Conservation (phyloP, 2,329 filamentous ascomycete species). For the Alternaria solani region DNA sequence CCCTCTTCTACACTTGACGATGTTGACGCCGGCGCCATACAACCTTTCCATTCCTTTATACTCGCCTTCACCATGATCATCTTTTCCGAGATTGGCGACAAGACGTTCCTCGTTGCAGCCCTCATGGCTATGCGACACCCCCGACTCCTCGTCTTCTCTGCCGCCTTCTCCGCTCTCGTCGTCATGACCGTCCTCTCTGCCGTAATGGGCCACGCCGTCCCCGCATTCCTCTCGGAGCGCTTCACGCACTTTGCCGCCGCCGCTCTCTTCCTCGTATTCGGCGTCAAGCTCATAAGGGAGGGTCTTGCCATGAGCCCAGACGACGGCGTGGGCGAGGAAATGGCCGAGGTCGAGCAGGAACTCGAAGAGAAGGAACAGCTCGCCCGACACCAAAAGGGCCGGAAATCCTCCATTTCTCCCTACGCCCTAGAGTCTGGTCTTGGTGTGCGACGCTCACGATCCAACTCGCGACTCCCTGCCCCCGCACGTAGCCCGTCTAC, state of each 20-base stretch:
- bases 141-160: constrained; percentile 89
- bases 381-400: constrained; percentile 68
- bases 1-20: constrained; percentile 46
- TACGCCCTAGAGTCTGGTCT: constrained; percentile 84
- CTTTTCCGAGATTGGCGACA: constrained; percentile 96
- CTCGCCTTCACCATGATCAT: constrained; percentile 97
- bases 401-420: constrained; percentile 73
- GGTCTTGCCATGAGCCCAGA: constrained; percentile 87
- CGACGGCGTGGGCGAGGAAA: constrained; percentile 93
- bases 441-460: constrained; percentile 71
- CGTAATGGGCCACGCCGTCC: constrained; percentile 89
- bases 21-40: constrained; percentile 70
- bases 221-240: constrained; percentile 86
- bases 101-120: constrained; percentile 95
- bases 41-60: constrained; percentile 85
- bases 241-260: constrained; percentile 89
- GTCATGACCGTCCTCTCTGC: constrained; percentile 96
- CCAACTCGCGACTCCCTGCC: constrained; percentile 78
- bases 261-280: constrained; percentile 87
- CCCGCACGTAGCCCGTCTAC: constrained; percentile 81
- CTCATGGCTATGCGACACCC: constrained; percentile 99
- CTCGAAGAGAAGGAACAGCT: constrained; percentile 90
- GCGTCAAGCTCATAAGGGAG: constrained; percentile 82
- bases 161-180: constrained; percentile 89
- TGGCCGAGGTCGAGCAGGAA: constrained; percentile 96